Evolutionary conservation across 2,329 filamentous ascomycete genomes (phyloP).

Genomic region (Shiraia bambusicola): DNA sequence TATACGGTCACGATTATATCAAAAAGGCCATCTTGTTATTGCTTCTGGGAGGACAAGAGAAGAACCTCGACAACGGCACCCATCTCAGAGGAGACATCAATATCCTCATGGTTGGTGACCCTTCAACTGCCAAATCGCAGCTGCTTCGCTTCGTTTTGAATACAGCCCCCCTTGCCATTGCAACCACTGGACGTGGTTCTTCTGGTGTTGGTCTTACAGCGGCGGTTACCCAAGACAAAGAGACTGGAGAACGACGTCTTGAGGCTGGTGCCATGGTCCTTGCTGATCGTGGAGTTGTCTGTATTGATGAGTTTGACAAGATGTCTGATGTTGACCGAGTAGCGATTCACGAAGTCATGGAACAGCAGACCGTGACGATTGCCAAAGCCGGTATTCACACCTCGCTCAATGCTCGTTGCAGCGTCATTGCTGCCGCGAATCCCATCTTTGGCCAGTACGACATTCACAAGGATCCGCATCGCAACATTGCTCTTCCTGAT

Average conservation of each 20-base stretch:
- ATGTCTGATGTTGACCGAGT: constrained; percentile 99
- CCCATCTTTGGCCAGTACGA: constrained; percentile 98
- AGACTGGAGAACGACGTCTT: constrained; percentile 90
- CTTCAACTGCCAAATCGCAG: constrained; percentile 98
- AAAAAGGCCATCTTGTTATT: constrained; percentile 97
- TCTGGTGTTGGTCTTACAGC: constrained; percentile 97
- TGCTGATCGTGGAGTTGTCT: constrained; percentile 93
- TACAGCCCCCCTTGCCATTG: constrained; percentile 92
- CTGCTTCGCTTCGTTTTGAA: constrained; percentile 95
- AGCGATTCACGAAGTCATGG: constrained; percentile 99
- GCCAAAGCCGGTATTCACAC: constrained; percentile 98
- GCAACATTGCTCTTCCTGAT: constrained; percentile 96
- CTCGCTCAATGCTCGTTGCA: constrained; percentile 92
- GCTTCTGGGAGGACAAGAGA: constrained; percentile 94
- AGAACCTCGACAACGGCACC: constrained; percentile 96
- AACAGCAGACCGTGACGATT: constrained; percentile 98
- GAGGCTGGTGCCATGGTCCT: constrained; percentile 99
- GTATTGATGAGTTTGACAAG: constrained; percentile 99
- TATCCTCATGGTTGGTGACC: constrained; percentile 98
- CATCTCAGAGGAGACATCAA: constrained; percentile 99
- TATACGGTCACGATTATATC: constrained; percentile 95
- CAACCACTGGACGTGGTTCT: constrained; percentile 93
- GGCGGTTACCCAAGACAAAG: constrained; percentile 93
- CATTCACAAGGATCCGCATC: constrained; percentile 96
- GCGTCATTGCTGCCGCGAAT: constrained; percentile 93